phyloP scores from a whole-genome alignment of 495 filamentous ascomycete genomes.

The Podospora fimiseda region DNA sequence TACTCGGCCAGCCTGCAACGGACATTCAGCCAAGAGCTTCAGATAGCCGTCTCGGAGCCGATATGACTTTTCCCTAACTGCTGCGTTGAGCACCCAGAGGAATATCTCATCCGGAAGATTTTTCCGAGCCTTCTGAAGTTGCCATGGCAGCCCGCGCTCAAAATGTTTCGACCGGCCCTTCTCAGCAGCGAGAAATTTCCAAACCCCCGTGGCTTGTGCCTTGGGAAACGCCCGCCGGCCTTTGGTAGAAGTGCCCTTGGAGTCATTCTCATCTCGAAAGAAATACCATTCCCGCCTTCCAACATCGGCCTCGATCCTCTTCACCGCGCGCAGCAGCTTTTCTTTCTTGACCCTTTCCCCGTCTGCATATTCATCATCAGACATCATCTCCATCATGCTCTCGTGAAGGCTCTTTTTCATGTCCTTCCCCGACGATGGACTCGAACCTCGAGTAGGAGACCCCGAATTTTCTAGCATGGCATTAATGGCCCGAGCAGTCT shows the following conservation, averaged over 20 bases:
- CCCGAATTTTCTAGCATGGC: conserved; percentile 27
- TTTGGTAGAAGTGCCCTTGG: conserved; percentile 20
- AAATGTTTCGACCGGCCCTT: conserved; percentile 55
- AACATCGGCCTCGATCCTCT: conserved; percentile 65
- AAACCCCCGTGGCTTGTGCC: conserved; percentile 24
- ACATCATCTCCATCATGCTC: conserved; percentile 37
- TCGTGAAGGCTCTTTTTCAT: conserved; percentile 23
- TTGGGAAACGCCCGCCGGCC: conserved; percentile 30
- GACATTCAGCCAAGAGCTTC: conserved; percentile 33
- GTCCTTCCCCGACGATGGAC: conserved; percentile 1
- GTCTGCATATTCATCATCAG: conserved; percentile 44
- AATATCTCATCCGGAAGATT: conserved; percentile 64
- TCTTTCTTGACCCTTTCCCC: conserved; percentile 43
- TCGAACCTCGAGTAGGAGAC: conserved; percentile 22
- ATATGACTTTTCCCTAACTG: conserved; percentile 53
- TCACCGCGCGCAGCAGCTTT: conserved; percentile 60
- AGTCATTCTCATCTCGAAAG: conserved; percentile 40
- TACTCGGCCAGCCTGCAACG: conserved; percentile 32
- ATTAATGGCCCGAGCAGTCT: conserved; percentile 47
- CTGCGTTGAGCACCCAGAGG: conserved; percentile 65
- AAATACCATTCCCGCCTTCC: conserved; percentile 60
- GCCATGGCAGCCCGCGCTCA: conserved; percentile 60
- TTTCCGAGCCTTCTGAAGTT: conserved; percentile 46
- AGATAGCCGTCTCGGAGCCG: conserved; percentile 62
- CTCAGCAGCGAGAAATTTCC: conserved; percentile 40